A percentile compares a stretch with the other conserved stretches of the same genome.
phyloP scores from a whole-genome alignment of 176 grass and related monocot species.

The Oryza officinalis region DNA sequence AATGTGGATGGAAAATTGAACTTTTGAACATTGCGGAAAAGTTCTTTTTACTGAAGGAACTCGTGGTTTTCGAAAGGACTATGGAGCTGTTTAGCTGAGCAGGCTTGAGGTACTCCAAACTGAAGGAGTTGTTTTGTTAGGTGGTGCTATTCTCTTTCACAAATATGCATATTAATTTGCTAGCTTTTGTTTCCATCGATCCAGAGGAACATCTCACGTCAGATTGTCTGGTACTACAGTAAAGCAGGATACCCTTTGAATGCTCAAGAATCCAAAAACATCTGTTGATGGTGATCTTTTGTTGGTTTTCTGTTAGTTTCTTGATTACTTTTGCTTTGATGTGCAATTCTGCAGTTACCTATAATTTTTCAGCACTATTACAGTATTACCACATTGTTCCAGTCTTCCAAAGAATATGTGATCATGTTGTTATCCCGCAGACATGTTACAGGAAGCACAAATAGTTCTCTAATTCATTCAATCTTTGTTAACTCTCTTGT shows the following conservation, averaged over 20 bases:
- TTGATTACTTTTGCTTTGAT: not conserved
- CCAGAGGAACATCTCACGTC: not conserved
- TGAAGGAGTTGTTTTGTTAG: not conserved
- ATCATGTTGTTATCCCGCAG: not conserved
- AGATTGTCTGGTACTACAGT: not conserved
- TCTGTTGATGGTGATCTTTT: not conserved
- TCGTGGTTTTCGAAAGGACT: not conserved
- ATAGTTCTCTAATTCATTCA: not conserved
- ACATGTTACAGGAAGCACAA: not conserved
- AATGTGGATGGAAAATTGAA: not conserved
- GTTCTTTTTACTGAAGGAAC: not conserved
- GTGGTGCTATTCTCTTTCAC: not conserved
- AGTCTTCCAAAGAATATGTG: not conserved
- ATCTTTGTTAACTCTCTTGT: too few species aligned
- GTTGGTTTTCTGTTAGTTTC: not conserved
- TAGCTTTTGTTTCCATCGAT: not conserved
- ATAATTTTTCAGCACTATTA: not conserved
- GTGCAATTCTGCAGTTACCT: slow-evolving; percentile 15
- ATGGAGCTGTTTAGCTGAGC: not conserved
- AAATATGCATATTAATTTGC: not conserved
- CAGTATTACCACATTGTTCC: not conserved
- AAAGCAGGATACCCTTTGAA: not conserved
- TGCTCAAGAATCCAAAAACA: not conserved
- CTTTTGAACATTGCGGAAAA: not conserved
- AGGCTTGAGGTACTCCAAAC: not conserved